Conservation (phyloP, 495 filamentous ascomycete genomes). For the Xylaria curta region DNA sequence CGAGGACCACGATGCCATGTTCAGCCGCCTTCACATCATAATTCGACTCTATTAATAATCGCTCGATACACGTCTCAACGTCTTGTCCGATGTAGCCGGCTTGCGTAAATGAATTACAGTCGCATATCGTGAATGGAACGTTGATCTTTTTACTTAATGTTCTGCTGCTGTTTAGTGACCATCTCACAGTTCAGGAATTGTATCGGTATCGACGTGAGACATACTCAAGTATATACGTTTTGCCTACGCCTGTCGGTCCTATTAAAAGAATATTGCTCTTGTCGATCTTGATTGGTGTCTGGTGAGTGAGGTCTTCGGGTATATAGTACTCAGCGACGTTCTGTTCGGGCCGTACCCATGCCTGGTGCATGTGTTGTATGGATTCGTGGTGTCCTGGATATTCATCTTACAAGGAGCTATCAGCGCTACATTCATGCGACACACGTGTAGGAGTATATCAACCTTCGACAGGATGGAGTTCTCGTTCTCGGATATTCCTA, state of each 20-base stretch:
- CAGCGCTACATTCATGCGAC: conserved; percentile 37
- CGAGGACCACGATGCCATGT: conserved; percentile 90
- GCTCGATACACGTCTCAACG: conserved; percentile 88
- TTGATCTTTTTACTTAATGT: conserved; percentile 68
- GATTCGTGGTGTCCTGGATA: conserved; percentile 75
- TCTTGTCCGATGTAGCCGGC: conserved; percentile 98
- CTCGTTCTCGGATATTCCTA: conserved; percentile 49
- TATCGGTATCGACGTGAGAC: conserved; percentile 26
- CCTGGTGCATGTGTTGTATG: conserved; percentile 49
- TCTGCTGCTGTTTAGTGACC: conserved; percentile 36
- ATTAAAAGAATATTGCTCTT: conserved; percentile 96
- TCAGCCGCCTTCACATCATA: conserved; percentile 88
- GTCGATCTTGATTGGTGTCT: conserved; percentile 77
- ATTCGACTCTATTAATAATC: conserved; percentile 86
- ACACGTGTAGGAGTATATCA: conserved; percentile 38
- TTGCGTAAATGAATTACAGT: conserved; percentile 96
- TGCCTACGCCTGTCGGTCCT: conserved; percentile 93
- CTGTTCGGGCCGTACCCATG: conserved; percentile 32
- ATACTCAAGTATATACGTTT: conserved; percentile 89
- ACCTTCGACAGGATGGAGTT: conserved; percentile 57
- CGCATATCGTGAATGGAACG: conserved; percentile 95
- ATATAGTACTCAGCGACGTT: conserved; percentile 44
- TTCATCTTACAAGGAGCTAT: conserved; percentile 67
- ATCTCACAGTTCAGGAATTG: not conserved
- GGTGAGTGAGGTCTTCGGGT: conserved; percentile 52